Base-by-base conservation (phyloP, 1,284 basidiomycete species). In the Trametes polyzona region DNA sequence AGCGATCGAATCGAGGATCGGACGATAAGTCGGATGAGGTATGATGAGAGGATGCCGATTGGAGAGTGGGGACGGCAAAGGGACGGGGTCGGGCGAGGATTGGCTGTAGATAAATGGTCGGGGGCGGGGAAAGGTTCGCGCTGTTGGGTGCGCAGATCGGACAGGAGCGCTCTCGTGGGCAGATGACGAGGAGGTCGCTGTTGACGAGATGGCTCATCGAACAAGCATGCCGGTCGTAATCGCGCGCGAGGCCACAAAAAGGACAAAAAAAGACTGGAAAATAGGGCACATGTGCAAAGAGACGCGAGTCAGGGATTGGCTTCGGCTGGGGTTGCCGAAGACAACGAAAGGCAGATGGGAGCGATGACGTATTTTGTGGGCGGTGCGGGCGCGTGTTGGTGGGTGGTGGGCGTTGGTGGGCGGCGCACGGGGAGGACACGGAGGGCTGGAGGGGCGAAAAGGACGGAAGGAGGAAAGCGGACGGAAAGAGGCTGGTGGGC, bases 1-100 rank as follows among this genome's bases (percentile, higher is more conserved):
- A 30, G 50, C 41, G 41, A 44, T 52, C 32, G 52, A 29, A 43
- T 16, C 23, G 26, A 9, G 48, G 36, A 52, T 52, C 39, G 51
- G 33, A 53, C 26, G 55, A 49, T 49, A 37, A 29, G 2, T 29
- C 46, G 41, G 39, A 35, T 39, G 46, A 29, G 46, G 52, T 7
- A 39, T 30, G 54, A 60, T 51, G 37, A 61, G 44, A 56, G 40
- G 55, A 57, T 41, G 59, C 59, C 59, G 59, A 61, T 57, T 61
- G 59, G 59, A 39, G 47, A 48, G 46, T 17, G 27, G 32, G 35
- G 17, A 16, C 57, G 57, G 53, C 47, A 53, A 29, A n/a, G 21
- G 33, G 29, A 27, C 21, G 17, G 32, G n/a, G 37, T 23, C 24
- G 40, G 46, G 50, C 46, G 44, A 33, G 52, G 52, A 55, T 55